Conservation (phyloP, 2,329 filamentous ascomycete species). For the Eurotiales sp. region DNA sequence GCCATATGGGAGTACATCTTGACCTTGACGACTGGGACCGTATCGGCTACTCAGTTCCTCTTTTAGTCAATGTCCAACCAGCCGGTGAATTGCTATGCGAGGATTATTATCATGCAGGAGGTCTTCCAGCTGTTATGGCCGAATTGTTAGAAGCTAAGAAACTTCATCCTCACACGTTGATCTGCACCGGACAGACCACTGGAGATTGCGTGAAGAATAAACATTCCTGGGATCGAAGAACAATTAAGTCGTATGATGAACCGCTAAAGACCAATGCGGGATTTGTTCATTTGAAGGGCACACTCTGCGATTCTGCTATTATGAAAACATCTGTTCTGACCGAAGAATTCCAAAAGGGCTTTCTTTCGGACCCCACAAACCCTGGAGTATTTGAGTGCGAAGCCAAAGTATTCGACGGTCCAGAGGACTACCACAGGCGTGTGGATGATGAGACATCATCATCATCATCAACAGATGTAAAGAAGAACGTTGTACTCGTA, state of each 20-base stretch:
- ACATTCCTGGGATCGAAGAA: constrained; percentile 47
- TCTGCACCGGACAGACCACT: constrained; percentile 46
- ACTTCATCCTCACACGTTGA: constrained; percentile 41
- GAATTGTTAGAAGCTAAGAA: constrained; percentile 49
- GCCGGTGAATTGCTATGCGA: constrained; percentile 51
- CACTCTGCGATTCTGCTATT: constrained; percentile 49
- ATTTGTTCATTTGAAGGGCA: constrained; percentile 48
- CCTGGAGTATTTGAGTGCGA: constrained; percentile 47
- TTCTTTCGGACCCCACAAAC: constrained; percentile 44
- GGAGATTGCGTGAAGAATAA: constrained; percentile 41
- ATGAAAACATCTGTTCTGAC: constrained; percentile 52
- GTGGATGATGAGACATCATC: constrained; percentile 24
- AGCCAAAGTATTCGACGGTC: constrained; percentile 49
- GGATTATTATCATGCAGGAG: constrained; percentile 53
- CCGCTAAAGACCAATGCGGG: constrained; percentile 50
- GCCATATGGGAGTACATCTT: constrained; percentile 50
- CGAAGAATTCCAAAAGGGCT: constrained; percentile 40
- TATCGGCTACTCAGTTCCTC: constrained; percentile 47
- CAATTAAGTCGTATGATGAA: constrained; percentile 44
- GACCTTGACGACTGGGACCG: constrained; percentile 52
- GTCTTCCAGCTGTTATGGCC: constrained; percentile 51
- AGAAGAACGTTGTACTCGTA: constrained; percentile 42
- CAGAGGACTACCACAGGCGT: constrained; percentile 45
- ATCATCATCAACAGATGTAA: constrained; percentile 27
- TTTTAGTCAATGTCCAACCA: constrained; percentile 54